These are phyloP conservation scores for Sisymbrium irio DNA, from an alignment of 345 rosid species.

Conservation along the genomic window DNA sequence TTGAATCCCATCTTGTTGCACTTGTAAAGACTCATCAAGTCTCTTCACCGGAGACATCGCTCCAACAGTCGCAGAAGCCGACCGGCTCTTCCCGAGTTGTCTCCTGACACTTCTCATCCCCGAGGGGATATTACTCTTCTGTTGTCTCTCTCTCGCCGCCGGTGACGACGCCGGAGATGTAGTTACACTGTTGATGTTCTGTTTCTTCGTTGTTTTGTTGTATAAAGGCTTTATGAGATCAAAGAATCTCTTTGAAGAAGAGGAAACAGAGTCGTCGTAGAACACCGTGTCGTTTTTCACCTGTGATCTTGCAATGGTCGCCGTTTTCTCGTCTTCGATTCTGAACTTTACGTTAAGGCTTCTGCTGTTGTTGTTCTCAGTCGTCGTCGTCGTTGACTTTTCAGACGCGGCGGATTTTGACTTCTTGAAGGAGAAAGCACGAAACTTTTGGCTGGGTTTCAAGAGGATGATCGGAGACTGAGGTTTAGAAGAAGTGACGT, in stretches of 20 bases:
- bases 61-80: slow-evolving; percentile 52
- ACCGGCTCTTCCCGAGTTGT: slow-evolving; percentile 73
- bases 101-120: slow-evolving; percentile 45
- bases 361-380: slow-evolving; percentile 22
- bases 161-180: slow-evolving; percentile 51
- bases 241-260: slow-evolving; percentile 45
- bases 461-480: slow-evolving; percentile 60
- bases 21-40: slow-evolving; percentile 76
- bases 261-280: slow-evolving; percentile 17
- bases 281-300: slow-evolving; percentile 12
- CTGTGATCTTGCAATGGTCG: slow-evolving; percentile 11
- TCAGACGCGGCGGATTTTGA: slow-evolving; percentile 43
- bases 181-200: not conserved
- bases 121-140: slow-evolving; percentile 44
- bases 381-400: slow-evolving; percentile 17
- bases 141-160: slow-evolving; percentile 47
- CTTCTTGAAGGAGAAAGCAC: slow-evolving; percentile 55
- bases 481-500: slow-evolving; percentile 44
- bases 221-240: slow-evolving; percentile 72
- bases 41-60: slow-evolving; percentile 56
- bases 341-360: slow-evolving; percentile 45
- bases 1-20: slow-evolving; percentile 91
- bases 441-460: slow-evolving; percentile 63
- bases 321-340: slow-evolving; percentile 38
- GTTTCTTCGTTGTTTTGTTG: slow-evolving; percentile 46